Percentiles rank a stretch among this genome's conserved stretches.
Evolutionary conservation across 805 yeast genomes (phyloP).

Genomic region (Candida jianshihensis): DNA sequence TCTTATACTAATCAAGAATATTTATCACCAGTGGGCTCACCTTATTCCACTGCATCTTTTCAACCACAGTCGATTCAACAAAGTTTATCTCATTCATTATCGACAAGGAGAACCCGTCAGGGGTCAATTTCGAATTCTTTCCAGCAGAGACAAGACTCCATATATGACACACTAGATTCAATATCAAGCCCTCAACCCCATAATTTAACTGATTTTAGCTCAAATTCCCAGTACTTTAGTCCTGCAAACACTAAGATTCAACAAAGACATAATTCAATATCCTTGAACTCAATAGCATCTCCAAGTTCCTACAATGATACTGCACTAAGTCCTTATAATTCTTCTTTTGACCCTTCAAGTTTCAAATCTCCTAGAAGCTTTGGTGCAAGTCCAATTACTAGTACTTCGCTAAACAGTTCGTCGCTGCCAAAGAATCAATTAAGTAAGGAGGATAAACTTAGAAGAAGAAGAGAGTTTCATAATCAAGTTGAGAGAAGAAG

Average conservation of each 20-base stretch:
- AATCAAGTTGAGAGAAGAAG: slow-evolving; percentile 92
- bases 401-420: slow-evolving; percentile 20
- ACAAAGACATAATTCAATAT: slow-evolving; percentile 1
- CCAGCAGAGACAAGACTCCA: slow-evolving; percentile 12
- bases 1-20: slow-evolving; percentile 13
- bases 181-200: slow-evolving; percentile 12
- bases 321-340: slow-evolving; percentile 19
- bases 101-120: slow-evolving; percentile 3
- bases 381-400: slow-evolving; percentile 18
- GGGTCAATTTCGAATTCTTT: slow-evolving; percentile 4
- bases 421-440: slow-evolving; percentile 27
- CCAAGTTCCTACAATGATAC: slow-evolving; percentile 16
- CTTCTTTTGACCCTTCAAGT: slow-evolving; percentile 20
- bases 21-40: slow-evolving; percentile 17
- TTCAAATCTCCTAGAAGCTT: slow-evolving; percentile 26
- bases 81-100: slow-evolving; percentile 3
- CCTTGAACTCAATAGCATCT: background rate
- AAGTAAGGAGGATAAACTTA: slow-evolving; percentile 62
- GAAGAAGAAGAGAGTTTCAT: slow-evolving; percentile 81
- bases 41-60: slow-evolving; percentile 15
- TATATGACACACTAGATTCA: slow-evolving; percentile 20
- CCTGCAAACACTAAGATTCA: slow-evolving; percentile 18
- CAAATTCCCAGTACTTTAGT: slow-evolving; percentile 19
- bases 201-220: slow-evolving; percentile 3
- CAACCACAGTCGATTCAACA: slow-evolving; percentile 12